A percentile compares a stretch with the other conserved stretches of the same genome.
phyloP scores from a whole-genome alignment of 148 eudicot genomes.

The Salicornia ramosissima region DNA sequence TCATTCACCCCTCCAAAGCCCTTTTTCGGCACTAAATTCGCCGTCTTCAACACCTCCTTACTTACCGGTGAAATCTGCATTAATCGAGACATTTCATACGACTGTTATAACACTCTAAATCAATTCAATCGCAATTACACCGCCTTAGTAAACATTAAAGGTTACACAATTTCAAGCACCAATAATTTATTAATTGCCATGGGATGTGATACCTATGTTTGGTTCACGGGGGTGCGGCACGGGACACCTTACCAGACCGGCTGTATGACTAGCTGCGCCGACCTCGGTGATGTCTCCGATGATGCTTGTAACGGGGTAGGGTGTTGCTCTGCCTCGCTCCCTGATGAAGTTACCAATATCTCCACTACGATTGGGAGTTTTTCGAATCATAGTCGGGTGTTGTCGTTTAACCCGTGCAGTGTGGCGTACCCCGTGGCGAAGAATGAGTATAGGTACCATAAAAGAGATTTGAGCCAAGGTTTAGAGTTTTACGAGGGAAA shows the following conservation, averaged over 20 bases:
- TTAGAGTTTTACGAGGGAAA: not conserved
- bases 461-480: not conserved
- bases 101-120: not conserved
- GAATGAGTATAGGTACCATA: not conserved
- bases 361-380: not conserved
- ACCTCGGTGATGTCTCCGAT: not conserved
- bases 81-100: not conserved
- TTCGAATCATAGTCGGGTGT: not conserved
- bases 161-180: not conserved
- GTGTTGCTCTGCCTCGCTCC: conserved; percentile 15
- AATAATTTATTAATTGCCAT: not conserved
- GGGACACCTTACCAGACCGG: not conserved
- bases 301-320: conserved; percentile 20
- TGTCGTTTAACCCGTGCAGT: conserved; percentile 18
- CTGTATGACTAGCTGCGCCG: not conserved
- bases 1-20: not conserved
- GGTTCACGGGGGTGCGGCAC: not conserved
- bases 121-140: not conserved
- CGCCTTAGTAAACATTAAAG: not conserved
- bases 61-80: not conserved
- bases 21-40: not conserved
- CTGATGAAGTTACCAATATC: conserved; percentile 13
- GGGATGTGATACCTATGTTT: conserved; percentile 10
- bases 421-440: conserved; percentile 19
- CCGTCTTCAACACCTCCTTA: not conserved